phyloP scores from a whole-genome alignment of 495 filamentous ascomycete species.

The Chaetomium cochliodes region DNA sequence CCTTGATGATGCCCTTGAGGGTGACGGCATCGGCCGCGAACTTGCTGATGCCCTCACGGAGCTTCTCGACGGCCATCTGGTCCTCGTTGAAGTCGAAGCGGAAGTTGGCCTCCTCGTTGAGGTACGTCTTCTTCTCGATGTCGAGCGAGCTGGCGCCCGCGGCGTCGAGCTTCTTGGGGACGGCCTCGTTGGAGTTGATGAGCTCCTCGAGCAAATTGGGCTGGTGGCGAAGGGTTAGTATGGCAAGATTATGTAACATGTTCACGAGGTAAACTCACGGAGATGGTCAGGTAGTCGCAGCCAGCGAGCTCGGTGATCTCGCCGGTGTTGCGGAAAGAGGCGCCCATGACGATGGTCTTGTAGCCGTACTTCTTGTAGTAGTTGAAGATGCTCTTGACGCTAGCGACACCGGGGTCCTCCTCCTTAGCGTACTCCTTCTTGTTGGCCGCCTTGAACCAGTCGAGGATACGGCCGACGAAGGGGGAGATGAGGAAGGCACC shows the following conservation, averaged over 20 bases:
- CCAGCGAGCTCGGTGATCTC: constrained; percentile 98
- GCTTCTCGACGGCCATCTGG: constrained; percentile 97
- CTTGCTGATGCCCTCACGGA: constrained; percentile 97
- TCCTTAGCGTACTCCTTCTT: constrained; percentile 86
- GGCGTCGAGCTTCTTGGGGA: constrained; percentile 91
- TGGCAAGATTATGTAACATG: background rate
- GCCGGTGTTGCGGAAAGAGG: constrained; percentile 90
- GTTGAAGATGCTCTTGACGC: constrained; percentile 95
- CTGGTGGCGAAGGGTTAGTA: constrained; percentile 39
- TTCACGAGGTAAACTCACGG: constrained; percentile 54
- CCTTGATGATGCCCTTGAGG: constrained; percentile 85
- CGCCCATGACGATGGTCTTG: constrained; percentile 99
- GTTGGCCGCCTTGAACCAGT: constrained; percentile 97
- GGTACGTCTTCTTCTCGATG: constrained; percentile 85
- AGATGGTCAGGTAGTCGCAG: constrained; percentile 98
- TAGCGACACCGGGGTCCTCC: constrained; percentile 96
- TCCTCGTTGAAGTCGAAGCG: constrained; percentile 99
- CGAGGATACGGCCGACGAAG: constrained; percentile 98
- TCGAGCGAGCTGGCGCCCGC: constrained; percentile 61
- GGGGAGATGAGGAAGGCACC: constrained; percentile 98
- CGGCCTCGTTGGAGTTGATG: constrained; percentile 69
- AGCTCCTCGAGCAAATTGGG: constrained; percentile 93
- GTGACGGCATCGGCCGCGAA: constrained; percentile 95
- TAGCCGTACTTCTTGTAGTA: constrained; percentile 99
- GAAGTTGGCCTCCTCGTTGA: constrained; percentile 85